A percentile compares a stretch with the other conserved stretches of the same genome.
Evolutionary conservation across 2,329 filamentous ascomycete species (phyloP).

Genomic region (Periconia macrospinosa): DNA sequence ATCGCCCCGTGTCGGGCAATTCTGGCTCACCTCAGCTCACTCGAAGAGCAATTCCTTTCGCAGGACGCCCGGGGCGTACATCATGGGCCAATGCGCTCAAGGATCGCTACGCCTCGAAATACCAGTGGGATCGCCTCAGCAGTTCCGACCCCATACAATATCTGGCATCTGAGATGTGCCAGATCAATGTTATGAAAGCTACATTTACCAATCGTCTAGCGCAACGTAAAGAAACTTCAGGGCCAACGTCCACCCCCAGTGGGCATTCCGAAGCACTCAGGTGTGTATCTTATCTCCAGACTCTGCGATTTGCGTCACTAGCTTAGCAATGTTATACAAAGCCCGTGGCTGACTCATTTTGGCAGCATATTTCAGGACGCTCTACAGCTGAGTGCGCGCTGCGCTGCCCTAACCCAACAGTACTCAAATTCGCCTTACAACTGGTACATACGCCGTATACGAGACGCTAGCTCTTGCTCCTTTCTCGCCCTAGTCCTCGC

Average conservation of each 20-base stretch:
- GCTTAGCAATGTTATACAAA: background rate
- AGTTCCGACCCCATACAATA: conserved; percentile 14
- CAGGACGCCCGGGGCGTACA: conserved; percentile 5
- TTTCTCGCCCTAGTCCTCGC: conserved; percentile 17
- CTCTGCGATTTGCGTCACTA: background rate
- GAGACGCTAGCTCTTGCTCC: conserved; percentile 18
- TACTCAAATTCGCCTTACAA: conserved; percentile 15
- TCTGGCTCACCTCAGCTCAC: conserved; percentile 7
- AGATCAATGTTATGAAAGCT: conserved; percentile 17
- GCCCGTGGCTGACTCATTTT: background rate
- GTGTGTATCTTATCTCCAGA: conserved; percentile 7
- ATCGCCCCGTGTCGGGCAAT: conserved; percentile 9
- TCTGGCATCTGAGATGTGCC: conserved; percentile 11
- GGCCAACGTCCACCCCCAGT: background rate
- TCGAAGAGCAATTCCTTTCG: conserved; percentile 3
- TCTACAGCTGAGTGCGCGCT: conserved; percentile 11
- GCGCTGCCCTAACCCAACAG: conserved; percentile 13
- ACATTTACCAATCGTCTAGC: conserved; percentile 14
- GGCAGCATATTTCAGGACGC: conserved; percentile 22
- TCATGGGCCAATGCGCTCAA: conserved; percentile 13
- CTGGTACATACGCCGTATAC: conserved; percentile 19
- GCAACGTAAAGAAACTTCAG: conserved; percentile 12
- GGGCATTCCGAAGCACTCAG: conserved; percentile 11
- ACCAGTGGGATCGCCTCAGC: conserved; percentile 10
- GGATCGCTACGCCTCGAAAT: conserved; percentile 9